Evolutionary conservation across 768 basidiomycete species (phyloP), one percentile per base, ranked within the genome.

Genomic region (Leccinellum albellum): DNA sequence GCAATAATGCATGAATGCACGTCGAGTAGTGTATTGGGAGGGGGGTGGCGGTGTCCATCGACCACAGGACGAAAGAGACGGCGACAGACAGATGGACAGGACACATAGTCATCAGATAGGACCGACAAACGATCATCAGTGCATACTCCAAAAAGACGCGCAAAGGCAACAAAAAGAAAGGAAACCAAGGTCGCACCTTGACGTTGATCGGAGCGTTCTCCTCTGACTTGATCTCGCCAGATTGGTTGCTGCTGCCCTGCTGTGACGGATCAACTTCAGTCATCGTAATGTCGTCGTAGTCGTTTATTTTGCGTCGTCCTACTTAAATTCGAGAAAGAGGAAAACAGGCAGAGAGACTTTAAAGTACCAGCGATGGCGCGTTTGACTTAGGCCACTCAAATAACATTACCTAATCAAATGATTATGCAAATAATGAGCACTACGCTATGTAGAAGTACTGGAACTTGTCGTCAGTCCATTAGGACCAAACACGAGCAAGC

Each of bases 201-300:
- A 91, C 83, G 67, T 89, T 91, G 69, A 91, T 91, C 32, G 89
- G 81, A 14, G 80, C 75, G 62, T 83, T 82, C 9, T 78, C 71
- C 60, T 85, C 86, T 23, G 70, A 31, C 71, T 89, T 87, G 58
- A 80, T 70, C 20, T 79, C 78, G 6, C 74, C 68, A 12, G n/a
- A 6, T 51, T 80, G 75, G 42, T 37, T 37, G 35, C 35, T 37
- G 35, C 35, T 17, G 17, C 68, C 69, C 48, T 63, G 64, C 23
- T 64, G 58, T 37, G 47, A 32, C 15, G 29, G 20, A 24, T 65
- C 64, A 20, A 51, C 13, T 10, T 56, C 61, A 15, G 61, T 8
- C 64, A 65, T 65, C 46, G 6, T 53, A 31, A 50, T 31, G 17
- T 31, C 20, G 42, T 54, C 21, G 32, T 21, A 15, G 23, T 24